These are phyloP conservation scores for Carex scoparia DNA, from an alignment of 176 grass and related monocot species.

Conservation along the genomic window DNA sequence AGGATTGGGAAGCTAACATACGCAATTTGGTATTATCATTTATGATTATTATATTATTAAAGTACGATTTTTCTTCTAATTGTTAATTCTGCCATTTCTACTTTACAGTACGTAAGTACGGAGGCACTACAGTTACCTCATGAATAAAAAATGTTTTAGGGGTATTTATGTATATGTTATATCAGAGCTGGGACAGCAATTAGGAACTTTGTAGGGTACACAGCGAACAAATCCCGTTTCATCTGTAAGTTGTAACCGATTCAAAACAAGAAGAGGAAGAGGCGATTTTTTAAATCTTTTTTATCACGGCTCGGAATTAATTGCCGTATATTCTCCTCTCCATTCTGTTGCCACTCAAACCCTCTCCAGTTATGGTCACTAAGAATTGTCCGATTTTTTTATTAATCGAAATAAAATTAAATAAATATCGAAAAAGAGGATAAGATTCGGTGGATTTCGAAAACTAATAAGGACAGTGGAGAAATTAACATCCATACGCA, in stretches of 20 bases:
- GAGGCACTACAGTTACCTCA: background rate
- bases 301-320: background rate
- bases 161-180: background rate
- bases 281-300: background rate
- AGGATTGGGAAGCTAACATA: background rate
- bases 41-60: background rate
- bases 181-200: background rate
- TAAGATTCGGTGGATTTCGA: too few relatives aligned
- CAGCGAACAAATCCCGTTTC: constrained; percentile 16
- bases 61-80: background rate
- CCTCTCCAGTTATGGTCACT: background rate
- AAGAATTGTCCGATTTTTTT: background rate
- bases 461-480: too few relatives aligned
- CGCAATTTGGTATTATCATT: background rate
- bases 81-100: background rate
- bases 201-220: constrained; percentile 14
- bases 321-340: background rate
- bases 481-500: too few relatives aligned
- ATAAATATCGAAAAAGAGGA: too few relatives aligned
- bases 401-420: too few relatives aligned
- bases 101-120: too few relatives aligned
- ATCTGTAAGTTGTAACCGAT: background rate
- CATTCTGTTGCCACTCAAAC: background rate
- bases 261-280: background rate
- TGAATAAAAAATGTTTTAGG: background rate